Base-by-base conservation (phyloP, 441 rosid genomes). In the Populus tomentosa region DNA sequence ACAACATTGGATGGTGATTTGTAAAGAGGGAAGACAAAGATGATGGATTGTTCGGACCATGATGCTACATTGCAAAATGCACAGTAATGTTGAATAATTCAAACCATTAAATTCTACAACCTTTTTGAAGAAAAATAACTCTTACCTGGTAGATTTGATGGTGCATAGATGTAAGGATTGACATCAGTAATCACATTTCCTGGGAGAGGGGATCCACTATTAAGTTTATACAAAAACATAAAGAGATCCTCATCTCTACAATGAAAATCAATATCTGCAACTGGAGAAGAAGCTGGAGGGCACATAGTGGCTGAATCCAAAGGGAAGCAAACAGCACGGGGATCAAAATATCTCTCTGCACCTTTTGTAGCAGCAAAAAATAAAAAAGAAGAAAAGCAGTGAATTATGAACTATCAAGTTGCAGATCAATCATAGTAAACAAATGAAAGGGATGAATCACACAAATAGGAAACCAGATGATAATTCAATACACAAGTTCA, bases 101-200 rank as follows among this genome's bases (percentile, higher is more conserved):
- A 10, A 75, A 18, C 3, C 3, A 32, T 21, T 59, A 64, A 65
- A 23, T 3, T 32, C 23, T 36, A 69, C 7, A 3, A 38, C 14
- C 33, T 64, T 16, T 32, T n/a, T 21, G 33, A 71, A 67, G 2
- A 74, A 32, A 69, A 64, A 75, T 3, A 46, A 63, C 5, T n/a
- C 76, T 81, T 76, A 88, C 93, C 79, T 0, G 86, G 87, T 50
- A 91, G 84, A 83, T 84, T 26, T 36, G 80, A 73, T 61, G 93
- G 93, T 20, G 3, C 11, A 38, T 18, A 18, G 66, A 0, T 0
- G 80, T 75, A 83, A n/a, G 92, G 91, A 82, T 86, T 84, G 38
- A 78, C 65, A 20, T 66, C 79, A 59, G 75, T 38, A 24, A 83
- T 35, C 50, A 91, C 92, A 79, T 91, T 88, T 46, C 42, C 13